A percentile compares a stretch with the other conserved stretches of the same genome.
Conservation (phyloP, 2,329 filamentous ascomycete genomes). For the Exophiala xenobiotica region DNA sequence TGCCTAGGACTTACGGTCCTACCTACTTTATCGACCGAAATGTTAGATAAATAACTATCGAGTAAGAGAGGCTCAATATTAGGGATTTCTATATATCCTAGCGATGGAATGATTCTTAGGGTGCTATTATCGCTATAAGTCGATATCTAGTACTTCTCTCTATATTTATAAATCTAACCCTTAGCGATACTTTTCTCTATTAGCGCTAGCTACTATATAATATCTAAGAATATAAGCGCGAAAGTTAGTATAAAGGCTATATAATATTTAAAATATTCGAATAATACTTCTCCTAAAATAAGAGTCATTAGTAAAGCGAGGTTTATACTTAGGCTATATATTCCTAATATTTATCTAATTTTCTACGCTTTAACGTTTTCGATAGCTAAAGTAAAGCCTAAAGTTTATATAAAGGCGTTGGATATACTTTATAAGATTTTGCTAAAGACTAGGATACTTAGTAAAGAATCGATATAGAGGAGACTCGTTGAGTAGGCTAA, state of each 20-base stretch:
- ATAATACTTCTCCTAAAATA: conserved; percentile 67
- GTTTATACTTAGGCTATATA: conserved; percentile 61
- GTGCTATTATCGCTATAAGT: conserved; percentile 2
- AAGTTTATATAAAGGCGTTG: conserved; percentile 3
- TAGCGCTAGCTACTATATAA: background rate
- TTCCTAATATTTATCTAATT: conserved; percentile 34
- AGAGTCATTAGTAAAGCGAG: conserved; percentile 69
- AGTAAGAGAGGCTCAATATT: background rate
- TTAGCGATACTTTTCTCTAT: conserved; percentile 35
- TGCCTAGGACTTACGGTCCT: background rate
- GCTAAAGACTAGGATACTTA: background rate
- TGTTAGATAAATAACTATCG: background rate
- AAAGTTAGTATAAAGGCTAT: conserved; percentile 36
- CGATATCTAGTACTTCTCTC: background rate
- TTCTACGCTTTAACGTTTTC: background rate
- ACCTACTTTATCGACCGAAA: background rate
- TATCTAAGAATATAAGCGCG: background rate
- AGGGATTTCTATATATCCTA: background rate
- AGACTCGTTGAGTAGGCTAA: background rate
- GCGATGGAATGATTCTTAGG: conserved; percentile 1
- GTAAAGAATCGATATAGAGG: background rate
- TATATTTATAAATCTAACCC: conserved; percentile 36
- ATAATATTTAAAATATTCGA: conserved; percentile 50
- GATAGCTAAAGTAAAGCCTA: conserved; percentile 1
- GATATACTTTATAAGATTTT: conserved; percentile 1